Conservation (phyloP, 148 eudicot genomes). For the Rhododendron ferrugineum region DNA sequence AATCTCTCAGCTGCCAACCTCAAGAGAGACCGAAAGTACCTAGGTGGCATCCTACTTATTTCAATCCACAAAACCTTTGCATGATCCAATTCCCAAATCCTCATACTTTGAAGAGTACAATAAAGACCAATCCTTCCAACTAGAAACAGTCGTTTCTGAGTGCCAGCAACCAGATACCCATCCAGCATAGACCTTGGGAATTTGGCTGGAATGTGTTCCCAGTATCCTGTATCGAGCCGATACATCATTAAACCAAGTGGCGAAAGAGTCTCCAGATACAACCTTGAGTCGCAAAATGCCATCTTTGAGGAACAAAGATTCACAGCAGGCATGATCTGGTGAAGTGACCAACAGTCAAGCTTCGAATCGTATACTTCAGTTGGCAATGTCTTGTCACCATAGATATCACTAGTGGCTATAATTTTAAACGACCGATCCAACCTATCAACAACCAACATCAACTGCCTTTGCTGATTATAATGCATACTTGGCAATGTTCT, state of each 20-base stretch:
- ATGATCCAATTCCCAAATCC: slow-evolving; percentile 97
- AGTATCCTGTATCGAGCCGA: slow-evolving; percentile 72
- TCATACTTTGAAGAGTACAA: slow-evolving; percentile 90
- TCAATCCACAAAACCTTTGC: slow-evolving; percentile 71
- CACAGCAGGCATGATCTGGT: slow-evolving; percentile 89
- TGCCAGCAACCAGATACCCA: slow-evolving; percentile 89
- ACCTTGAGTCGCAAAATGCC: slow-evolving; percentile 91
- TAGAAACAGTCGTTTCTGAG: slow-evolving; percentile 71
- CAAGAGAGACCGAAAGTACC: slow-evolving; percentile 70
- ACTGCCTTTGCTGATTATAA: slow-evolving; percentile 83
- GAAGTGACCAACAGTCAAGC: slow-evolving; percentile 70
- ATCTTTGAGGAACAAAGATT: slow-evolving; percentile 93
- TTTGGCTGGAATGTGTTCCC: slow-evolving; percentile 97
- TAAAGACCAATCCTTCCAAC: slow-evolving; percentile 95
- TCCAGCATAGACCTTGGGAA: slow-evolving; percentile 89
- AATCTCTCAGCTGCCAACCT: slow-evolving; percentile 93
- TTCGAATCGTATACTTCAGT: slow-evolving; percentile 94
- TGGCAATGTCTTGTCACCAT: slow-evolving; percentile 81
- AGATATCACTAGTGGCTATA: slow-evolving; percentile 85
- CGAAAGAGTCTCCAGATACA: slow-evolving; percentile 91
- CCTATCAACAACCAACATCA: slow-evolving; percentile 84
- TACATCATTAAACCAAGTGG: slow-evolving; percentile 97
- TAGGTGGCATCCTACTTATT: slow-evolving; percentile 89
- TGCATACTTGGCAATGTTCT: slow-evolving; percentile 87
- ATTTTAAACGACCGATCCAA: slow-evolving; percentile 67